These are phyloP conservation scores for Cryptosporidium ryanae DNA, from an alignment of 169 alveolate genomes.

Conservation along the genomic window DNA sequence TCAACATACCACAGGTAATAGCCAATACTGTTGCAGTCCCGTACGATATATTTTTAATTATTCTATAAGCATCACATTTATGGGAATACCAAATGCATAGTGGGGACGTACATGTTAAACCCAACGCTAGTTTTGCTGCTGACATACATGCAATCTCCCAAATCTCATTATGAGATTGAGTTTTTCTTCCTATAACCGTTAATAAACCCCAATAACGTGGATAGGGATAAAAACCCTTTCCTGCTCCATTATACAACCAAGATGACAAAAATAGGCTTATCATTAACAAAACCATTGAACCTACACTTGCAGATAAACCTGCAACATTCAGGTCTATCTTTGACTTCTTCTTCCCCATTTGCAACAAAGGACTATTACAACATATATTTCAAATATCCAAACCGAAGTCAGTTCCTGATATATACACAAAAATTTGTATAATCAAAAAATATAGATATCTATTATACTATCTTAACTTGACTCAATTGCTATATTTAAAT, in stretches of 20 bases:
- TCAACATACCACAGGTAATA: conserved; percentile 70
- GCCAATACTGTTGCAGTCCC: conserved; percentile 57
- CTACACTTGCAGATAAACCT: conserved; percentile 73
- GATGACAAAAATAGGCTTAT: conserved; percentile 57
- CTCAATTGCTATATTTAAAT: too few relatives aligned
- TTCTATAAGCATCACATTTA: conserved; percentile 73
- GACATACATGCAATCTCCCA: conserved; percentile 74
- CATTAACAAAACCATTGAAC: conserved; percentile 56
- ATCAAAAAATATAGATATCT: too few relatives aligned
- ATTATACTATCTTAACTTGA: too few relatives aligned
- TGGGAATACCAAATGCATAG: conserved; percentile 70
- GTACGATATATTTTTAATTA: conserved; percentile 61
- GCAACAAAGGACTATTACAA: too few relatives aligned
- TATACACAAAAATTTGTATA: too few relatives aligned
- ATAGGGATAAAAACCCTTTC: conserved; percentile 69
- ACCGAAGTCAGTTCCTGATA: too few relatives aligned
- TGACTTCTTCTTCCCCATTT: conserved; percentile 55
- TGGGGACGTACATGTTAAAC: conserved; percentile 58
- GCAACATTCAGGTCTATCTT: conserved; percentile 51
- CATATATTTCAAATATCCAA: too few relatives aligned
- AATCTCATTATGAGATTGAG: conserved; percentile 56
- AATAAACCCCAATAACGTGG: conserved; percentile 73
- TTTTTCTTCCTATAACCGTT: conserved; percentile 65
- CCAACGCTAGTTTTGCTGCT: conserved; percentile 66
- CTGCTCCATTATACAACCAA: conserved; percentile 73